phyloP scores from a whole-genome alignment of 2,329 filamentous ascomycete genomes.

The Talaromyces sp. region DNA sequence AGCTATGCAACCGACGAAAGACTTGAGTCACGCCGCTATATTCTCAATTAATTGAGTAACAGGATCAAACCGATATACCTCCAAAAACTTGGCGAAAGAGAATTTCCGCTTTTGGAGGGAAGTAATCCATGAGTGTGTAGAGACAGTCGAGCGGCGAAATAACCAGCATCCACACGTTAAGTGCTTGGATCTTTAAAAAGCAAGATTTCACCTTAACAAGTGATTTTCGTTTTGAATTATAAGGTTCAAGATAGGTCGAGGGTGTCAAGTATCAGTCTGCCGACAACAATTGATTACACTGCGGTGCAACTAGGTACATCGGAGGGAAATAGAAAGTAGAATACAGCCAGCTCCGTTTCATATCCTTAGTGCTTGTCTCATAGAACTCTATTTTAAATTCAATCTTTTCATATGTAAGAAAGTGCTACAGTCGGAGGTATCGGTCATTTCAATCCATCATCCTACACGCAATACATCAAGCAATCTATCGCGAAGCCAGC shows the following conservation, averaged over 20 bases:
- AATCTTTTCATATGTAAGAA: no score
- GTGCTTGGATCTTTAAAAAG: background rate
- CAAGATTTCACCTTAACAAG: no score
- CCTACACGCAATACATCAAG: background rate
- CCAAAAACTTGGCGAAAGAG: background rate
- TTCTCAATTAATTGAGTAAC: background rate
- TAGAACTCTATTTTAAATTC: background rate
- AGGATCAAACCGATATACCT: slow-evolving; percentile 5
- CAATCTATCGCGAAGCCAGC: slow-evolving; percentile 10
- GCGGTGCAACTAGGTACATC: no score
- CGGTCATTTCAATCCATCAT: background rate
- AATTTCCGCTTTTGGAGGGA: background rate
- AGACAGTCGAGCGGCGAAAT: background rate
- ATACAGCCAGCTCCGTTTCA: background rate
- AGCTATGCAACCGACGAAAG: background rate
- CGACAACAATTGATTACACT: background rate
- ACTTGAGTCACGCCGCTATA: slow-evolving; percentile 8
- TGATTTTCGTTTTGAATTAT: background rate
- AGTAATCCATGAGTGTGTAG: slow-evolving; percentile 4
- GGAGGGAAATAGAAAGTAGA: background rate
- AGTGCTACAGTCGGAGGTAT: background rate
- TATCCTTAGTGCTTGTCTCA: background rate
- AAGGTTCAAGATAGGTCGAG: background rate
- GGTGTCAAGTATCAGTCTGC: background rate
- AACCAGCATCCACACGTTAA: background rate